These are phyloP conservation scores for Hygrocybe coccinea DNA, from an alignment of 768 basidiomycete genomes.

Conservation along the genomic window DNA sequence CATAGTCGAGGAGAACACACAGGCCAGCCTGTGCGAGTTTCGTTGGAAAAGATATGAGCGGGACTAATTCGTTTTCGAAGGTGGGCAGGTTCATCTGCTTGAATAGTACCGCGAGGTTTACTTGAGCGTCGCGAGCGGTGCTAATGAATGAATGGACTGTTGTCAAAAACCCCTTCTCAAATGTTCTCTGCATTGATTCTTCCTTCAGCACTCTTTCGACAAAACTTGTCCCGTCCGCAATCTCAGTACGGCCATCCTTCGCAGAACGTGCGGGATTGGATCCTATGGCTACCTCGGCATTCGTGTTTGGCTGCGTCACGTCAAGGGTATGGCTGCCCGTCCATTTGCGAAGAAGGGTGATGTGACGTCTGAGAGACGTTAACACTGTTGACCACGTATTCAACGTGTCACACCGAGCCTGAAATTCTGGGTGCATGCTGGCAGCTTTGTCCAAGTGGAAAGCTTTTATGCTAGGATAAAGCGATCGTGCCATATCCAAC, in stretches of 20 bases:
- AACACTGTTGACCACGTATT: conserved; percentile 91
- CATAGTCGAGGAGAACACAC: conserved; percentile 83
- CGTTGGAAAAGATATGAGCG: conserved; percentile 94
- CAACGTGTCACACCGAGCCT: conserved; percentile 81
- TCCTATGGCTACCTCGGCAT: conserved; percentile 49
- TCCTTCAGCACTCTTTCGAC: conserved; percentile 93
- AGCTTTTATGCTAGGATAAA: conserved; percentile 81
- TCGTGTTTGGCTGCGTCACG: conserved; percentile 74
- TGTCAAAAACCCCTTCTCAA: conserved; percentile 83
- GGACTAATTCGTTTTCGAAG: conserved; percentile 83
- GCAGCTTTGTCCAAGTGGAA: conserved; percentile 73
- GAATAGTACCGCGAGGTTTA: conserved; percentile 71
- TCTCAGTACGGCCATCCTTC: conserved; percentile 37
- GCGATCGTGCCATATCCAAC: conserved; percentile 75
- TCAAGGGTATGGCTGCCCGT: conserved; percentile 90
- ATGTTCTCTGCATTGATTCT: conserved; percentile 90
- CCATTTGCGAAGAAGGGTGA: conserved; percentile 81
- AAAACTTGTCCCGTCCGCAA: conserved; percentile 74
- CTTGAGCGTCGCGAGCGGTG: conserved; percentile 80
- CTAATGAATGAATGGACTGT: conserved; percentile 85
- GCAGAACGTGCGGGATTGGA: conserved; percentile 26
- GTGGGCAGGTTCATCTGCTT: conserved; percentile 86
- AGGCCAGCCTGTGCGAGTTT: conserved; percentile 89
- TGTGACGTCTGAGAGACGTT: conserved; percentile 76
- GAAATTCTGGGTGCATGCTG: conserved; percentile 62